phyloP scores from a whole-genome alignment of 169 alveolate species.

The Pseudocohnilembus persalinus region DNA sequence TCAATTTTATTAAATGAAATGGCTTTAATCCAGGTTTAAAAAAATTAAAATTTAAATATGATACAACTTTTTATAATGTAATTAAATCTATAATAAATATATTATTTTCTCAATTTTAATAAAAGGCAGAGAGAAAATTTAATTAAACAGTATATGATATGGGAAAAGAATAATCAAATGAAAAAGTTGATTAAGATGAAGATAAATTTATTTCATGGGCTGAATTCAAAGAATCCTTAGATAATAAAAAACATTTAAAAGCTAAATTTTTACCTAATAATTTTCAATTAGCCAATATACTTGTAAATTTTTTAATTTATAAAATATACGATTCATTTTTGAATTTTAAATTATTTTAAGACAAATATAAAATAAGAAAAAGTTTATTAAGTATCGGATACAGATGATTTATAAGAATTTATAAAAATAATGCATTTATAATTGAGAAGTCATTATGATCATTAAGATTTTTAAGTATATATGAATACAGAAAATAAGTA shows the following conservation, averaged over 20 bases:
- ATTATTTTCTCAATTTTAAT: slow-evolving; percentile 8
- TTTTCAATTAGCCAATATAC: slow-evolving; percentile 1
- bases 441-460: slow-evolving; percentile 13
- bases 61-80: no score
- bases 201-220: slow-evolving; percentile 25
- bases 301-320: not conserved
- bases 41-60: not conserved
- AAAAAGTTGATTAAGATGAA: slow-evolving; percentile 5
- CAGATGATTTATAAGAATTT: slow-evolving; percentile 8
- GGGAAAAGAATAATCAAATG: slow-evolving; percentile 1
- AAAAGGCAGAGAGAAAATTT: not conserved
- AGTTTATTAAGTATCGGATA: not conserved
- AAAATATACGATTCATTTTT: not conserved
- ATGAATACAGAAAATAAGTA: not conserved
- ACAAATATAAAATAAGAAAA: not conserved
- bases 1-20: slow-evolving; percentile 6
- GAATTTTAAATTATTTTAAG: not conserved
- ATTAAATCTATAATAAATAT: not conserved
- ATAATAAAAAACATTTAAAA: slow-evolving; percentile 6
- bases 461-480: not conserved
- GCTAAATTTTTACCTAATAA: slow-evolving; percentile 14
- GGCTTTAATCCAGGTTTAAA: not conserved
- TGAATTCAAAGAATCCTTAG: slow-evolving; percentile 13
- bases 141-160: not conserved
- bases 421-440: slow-evolving; percentile 19